phyloP scores from a whole-genome alignment of 352 stramenopile genomes.

The Phytopythium chamaehyphon region DNA sequence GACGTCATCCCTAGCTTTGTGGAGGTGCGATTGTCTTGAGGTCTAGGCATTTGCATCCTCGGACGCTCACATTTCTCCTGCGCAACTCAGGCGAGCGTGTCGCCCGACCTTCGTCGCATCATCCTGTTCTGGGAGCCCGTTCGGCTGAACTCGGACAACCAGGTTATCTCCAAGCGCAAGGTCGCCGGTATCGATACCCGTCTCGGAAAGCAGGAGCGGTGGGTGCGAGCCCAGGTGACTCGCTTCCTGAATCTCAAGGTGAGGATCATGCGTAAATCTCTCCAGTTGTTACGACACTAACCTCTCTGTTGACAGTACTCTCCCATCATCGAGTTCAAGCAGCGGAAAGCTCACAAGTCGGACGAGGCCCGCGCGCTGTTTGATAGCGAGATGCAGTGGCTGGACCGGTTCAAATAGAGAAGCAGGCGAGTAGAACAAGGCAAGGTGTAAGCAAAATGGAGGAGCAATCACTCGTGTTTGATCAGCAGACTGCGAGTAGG shows the following conservation, averaged over 20 bases:
- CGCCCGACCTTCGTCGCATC: constrained; percentile 57
- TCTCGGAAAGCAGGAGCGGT: constrained; percentile 59
- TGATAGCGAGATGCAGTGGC: constrained; percentile 76
- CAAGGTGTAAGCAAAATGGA: constrained; percentile 2
- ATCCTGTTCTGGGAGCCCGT: constrained; percentile 74
- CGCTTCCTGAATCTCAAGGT: constrained; percentile 82
- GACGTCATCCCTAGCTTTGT: constrained; percentile 68
- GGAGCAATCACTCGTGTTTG: constrained; percentile 5
- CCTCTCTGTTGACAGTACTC: constrained; percentile 42
- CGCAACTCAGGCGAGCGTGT: constrained; percentile 45
- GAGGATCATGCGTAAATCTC: not conserved
- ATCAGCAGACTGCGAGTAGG: not conserved
- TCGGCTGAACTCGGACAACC: constrained; percentile 63
- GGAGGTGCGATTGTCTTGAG: constrained; percentile 30
- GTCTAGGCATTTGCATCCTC: not conserved
- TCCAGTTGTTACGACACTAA: not conserved
- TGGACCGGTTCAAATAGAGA: constrained; percentile 30
- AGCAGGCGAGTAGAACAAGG: not conserved
- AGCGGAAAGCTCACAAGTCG: constrained; percentile 56
- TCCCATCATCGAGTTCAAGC: constrained; percentile 75
- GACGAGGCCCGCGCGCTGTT: constrained; percentile 59
- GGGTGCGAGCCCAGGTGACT: constrained; percentile 64
- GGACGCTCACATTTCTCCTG: not conserved
- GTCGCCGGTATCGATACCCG: constrained; percentile 54
- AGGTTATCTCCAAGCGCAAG: constrained; percentile 75